Evolutionary conservation across 1,139 yeast genomes (phyloP).

Genomic region (Candida smagusa): DNA sequence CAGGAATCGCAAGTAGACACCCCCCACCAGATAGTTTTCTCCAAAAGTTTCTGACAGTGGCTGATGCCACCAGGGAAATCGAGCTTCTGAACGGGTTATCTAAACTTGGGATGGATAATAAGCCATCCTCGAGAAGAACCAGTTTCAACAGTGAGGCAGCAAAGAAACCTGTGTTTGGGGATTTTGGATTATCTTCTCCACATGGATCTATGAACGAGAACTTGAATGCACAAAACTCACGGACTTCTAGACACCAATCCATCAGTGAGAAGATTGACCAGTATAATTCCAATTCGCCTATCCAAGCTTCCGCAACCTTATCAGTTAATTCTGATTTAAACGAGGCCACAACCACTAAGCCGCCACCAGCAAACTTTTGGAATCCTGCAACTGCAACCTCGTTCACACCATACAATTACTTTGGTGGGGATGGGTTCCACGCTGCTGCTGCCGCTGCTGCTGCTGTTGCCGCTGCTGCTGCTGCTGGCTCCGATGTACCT

Average conservation of each 20-base stretch:
- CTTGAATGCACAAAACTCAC: constrained; percentile 39
- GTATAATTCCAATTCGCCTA: constrained; percentile 51
- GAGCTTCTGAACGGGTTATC: constrained; percentile 44
- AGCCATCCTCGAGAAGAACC: constrained; percentile 41
- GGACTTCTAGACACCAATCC: constrained; percentile 52
- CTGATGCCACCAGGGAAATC: constrained; percentile 76
- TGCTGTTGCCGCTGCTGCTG: constrained; percentile 9
- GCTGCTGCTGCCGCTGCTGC: constrained; percentile 8
- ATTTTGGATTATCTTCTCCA: constrained; percentile 29
- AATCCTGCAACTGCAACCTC: constrained; percentile 62
- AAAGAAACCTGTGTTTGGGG: constrained; percentile 16
- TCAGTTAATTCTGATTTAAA: constrained; percentile 30
- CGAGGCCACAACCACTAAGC: constrained; percentile 9
- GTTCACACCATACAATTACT: constrained; percentile 48
- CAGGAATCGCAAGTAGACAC: constrained; percentile 51
- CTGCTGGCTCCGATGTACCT: constrained; percentile 12
- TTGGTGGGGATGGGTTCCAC: constrained; percentile 21
- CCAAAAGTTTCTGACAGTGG: constrained; percentile 69
- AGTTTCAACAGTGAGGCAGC: constrained; percentile 37
- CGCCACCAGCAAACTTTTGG: constrained; percentile 48
- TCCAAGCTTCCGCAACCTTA: constrained; percentile 43
- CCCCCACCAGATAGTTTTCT: constrained; percentile 51
- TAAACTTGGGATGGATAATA: constrained; percentile 27
- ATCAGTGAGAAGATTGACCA: constrained; percentile 64
- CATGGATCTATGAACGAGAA: constrained; percentile 52